These are phyloP conservation scores for Carex arenaria DNA, from an alignment of 202 grass and related monocot genomes.

Conservation along the genomic window DNA sequence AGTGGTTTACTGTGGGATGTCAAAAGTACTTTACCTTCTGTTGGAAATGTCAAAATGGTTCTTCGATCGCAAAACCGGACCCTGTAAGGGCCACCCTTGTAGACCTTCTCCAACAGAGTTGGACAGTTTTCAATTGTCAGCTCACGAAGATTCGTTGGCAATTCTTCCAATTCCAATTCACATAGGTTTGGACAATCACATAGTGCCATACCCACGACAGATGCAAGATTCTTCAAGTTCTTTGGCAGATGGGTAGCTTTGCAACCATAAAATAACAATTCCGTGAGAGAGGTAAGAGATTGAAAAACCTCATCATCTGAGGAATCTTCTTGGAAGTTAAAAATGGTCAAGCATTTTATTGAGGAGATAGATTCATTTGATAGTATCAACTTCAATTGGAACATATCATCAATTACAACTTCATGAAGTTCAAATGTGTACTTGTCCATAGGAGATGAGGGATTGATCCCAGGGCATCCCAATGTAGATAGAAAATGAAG, in stretches of 20 bases:
- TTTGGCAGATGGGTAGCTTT: neutral
- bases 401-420: fast-evolving
- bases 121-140: too few relatives aligned
- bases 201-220: fast-evolving
- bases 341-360: fast-evolving
- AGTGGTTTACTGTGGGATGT: neutral
- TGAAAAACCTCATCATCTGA: neutral
- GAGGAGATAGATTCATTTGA: neutral
- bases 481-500: neutral
- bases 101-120: too few relatives aligned
- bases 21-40: neutral
- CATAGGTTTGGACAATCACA: too few relatives aligned
- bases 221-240: neutral
- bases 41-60: too few relatives aligned
- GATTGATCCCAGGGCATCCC: neutral
- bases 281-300: neutral
- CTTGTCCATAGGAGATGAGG: neutral
- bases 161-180: too few relatives aligned
- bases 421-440: neutral
- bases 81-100: too few relatives aligned
- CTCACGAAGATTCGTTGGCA: too few relatives aligned
- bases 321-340: neutral
- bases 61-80: fast-evolving
- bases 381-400: neutral
- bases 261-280: fast-evolving